A percentile compares a stretch with the other conserved stretches of the same genome.
These are phyloP conservation scores for Epichloe sylvatica DNA, from an alignment of 2,329 filamentous ascomycete species.

Conservation along the genomic window DNA sequence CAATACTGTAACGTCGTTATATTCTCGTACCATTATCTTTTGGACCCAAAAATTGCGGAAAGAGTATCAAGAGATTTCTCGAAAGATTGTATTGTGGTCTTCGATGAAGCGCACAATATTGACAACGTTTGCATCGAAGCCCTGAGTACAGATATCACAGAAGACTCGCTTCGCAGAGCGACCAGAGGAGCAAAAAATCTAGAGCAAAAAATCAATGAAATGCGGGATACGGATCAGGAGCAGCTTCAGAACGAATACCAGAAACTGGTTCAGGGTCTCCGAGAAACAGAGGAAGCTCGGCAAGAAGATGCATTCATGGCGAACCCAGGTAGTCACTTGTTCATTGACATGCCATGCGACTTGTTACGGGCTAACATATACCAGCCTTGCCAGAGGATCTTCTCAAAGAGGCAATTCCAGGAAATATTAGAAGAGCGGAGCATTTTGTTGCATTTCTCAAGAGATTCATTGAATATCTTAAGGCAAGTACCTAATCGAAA, in stretches of 20 bases:
- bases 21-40: slow-evolving; percentile 95
- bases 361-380: slow-evolving; percentile 9
- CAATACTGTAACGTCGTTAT: slow-evolving; percentile 99
- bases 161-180: slow-evolving; percentile 84
- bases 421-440: slow-evolving; percentile 89
- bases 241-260: slow-evolving; percentile 92
- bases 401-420: slow-evolving; percentile 87
- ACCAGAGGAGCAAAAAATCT: slow-evolving; percentile 82
- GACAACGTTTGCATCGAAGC: slow-evolving; percentile 99
- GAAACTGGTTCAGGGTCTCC: slow-evolving; percentile 82
- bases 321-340: slow-evolving; percentile 48
- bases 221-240: slow-evolving; percentile 89
- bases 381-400: slow-evolving; percentile 77
- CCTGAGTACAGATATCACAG: slow-evolving; percentile 88
- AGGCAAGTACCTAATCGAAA: slow-evolving; percentile 27
- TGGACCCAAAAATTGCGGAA: slow-evolving; percentile 96
- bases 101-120: slow-evolving; percentile 98
- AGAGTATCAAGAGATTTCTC: slow-evolving; percentile 88
- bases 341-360: background rate
- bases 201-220: slow-evolving; percentile 83
- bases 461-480: slow-evolving; percentile 93
- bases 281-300: slow-evolving; percentile 75
- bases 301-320: slow-evolving; percentile 96
- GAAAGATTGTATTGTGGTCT: slow-evolving; percentile 96
- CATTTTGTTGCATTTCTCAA: slow-evolving; percentile 93